Conservation (phyloP, 208 protist species). For the Leishmania lainsoni region DNA sequence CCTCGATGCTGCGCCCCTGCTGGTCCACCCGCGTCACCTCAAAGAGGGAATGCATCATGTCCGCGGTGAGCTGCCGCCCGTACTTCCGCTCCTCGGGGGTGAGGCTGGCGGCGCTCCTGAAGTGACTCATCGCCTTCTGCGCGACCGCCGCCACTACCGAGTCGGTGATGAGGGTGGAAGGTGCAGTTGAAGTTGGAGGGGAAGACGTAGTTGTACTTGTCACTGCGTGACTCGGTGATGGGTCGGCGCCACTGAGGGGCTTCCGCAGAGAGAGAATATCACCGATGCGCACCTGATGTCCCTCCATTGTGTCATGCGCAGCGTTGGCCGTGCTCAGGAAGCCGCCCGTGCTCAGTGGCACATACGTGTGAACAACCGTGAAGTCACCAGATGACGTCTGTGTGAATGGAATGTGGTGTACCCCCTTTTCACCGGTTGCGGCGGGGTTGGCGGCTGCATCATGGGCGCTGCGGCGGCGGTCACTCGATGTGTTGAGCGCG, state of each 20-base stretch:
- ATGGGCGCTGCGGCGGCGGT: too few relatives aligned
- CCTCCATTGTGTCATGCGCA: constrained; percentile 28
- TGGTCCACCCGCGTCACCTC: constrained; percentile 73
- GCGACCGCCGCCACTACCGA: constrained; percentile 1
- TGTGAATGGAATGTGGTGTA: not conserved
- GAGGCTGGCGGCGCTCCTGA: constrained; percentile 48
- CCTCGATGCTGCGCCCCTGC: constrained; percentile 50
- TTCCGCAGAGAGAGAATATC: constrained; percentile 39
- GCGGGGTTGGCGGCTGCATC: not conserved
- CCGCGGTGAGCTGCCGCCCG: constrained; percentile 43
- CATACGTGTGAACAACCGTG: constrained; percentile 65
- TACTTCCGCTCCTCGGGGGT: constrained; percentile 59
- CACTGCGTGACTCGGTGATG: not conserved
- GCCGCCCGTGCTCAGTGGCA: constrained; percentile 75
- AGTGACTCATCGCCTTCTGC: constrained; percentile 24
- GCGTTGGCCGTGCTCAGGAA: constrained; percentile 60
- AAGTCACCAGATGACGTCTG: constrained; percentile 7
- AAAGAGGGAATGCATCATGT: constrained; percentile 60
- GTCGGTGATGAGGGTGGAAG: not conserved
- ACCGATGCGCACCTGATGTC: constrained; percentile 38
- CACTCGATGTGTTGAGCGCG: not conserved
- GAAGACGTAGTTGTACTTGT: not conserved
- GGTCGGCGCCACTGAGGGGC: not conserved
- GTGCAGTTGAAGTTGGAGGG: not conserved
- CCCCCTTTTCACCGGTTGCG: not conserved